These are phyloP conservation scores for Candida andamanensis DNA, from an alignment of 805 yeast species.

Conservation along the genomic window DNA sequence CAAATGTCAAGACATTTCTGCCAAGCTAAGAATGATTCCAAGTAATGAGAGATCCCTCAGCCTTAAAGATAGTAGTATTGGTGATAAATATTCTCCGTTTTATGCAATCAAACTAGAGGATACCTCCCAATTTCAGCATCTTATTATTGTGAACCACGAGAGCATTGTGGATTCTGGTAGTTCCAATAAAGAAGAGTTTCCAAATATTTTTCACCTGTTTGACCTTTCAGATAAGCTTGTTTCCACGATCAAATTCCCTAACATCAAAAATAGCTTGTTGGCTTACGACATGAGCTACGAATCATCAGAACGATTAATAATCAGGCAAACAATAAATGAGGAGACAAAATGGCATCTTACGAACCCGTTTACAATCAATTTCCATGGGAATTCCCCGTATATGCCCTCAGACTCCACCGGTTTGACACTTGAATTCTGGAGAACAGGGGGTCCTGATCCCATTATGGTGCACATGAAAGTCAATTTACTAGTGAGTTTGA, in stretches of 20 bases:
- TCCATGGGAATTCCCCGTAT: conserved; percentile 68
- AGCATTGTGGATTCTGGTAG: no score
- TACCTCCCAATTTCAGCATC: no score
- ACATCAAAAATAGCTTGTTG: conserved; percentile 9
- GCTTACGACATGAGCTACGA: conserved; percentile 2
- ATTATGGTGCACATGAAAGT: conserved; percentile 27
- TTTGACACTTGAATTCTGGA: conserved; percentile 46
- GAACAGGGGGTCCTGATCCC: conserved; percentile 24
- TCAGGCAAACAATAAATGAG: conserved; percentile 61
- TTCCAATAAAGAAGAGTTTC: no score
- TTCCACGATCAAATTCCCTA: conserved; percentile 3
- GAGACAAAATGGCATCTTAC: conserved; percentile 76
- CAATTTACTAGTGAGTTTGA: conserved; percentile 57
- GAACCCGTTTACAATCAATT: conserved; percentile 31
- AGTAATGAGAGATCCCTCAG: no score
- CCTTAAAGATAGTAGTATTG: conserved; percentile 5
- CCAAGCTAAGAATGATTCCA: conserved; percentile 5
- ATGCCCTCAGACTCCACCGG: conserved; percentile 37
- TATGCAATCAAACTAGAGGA: conserved; percentile 5
- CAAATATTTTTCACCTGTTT: no score
- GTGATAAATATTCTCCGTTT: conserved; percentile 2
- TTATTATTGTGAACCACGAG: no score
- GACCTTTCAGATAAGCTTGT: no score
- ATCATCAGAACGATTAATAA: background rate
- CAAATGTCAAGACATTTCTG: conserved; percentile 3